These are phyloP conservation scores for Astrothelium macrocarpum DNA, from an alignment of 495 filamentous ascomycete species.

Conservation along the genomic window DNA sequence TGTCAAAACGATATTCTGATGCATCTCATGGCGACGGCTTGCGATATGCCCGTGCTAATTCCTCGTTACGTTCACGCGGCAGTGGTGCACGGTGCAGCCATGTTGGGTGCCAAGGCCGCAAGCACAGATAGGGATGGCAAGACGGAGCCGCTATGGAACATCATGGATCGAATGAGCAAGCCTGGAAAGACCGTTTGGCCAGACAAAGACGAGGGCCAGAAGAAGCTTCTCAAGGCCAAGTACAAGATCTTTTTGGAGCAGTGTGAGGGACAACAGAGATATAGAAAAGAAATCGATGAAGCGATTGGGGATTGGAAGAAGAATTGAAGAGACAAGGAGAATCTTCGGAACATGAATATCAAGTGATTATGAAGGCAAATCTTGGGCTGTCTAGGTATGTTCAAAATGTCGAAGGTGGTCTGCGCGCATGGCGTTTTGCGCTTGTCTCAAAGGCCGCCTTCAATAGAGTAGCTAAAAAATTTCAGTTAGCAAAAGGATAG, in stretches of 20 bases:
- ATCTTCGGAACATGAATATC: not conserved
- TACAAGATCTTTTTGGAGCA: conserved; percentile 54
- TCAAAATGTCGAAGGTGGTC: not conserved
- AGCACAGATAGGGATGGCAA: conserved; percentile 53
- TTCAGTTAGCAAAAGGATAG: not conserved
- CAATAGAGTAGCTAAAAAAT: not conserved
- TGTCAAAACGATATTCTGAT: conserved; percentile 93
- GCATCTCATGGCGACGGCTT: conserved; percentile 79
- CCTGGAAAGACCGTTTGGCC: conserved; percentile 75
- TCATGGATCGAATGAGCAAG: conserved; percentile 97
- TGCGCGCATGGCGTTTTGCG: not conserved
- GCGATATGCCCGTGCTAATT: conserved; percentile 82
- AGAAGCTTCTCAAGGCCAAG: conserved; percentile 71
- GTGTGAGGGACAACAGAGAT: conserved; percentile 32
- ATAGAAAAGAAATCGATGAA: conserved; percentile 32
- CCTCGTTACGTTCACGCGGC: conserved; percentile 88
- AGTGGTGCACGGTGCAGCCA: conserved; percentile 93
- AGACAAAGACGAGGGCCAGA: conserved; percentile 56
- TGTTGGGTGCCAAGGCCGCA: conserved; percentile 93
- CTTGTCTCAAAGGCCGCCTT: not conserved
- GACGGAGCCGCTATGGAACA: conserved; percentile 81
- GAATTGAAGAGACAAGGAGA: not conserved
- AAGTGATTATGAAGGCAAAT: no score
- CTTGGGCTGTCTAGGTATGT: no score
- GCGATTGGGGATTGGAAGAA: conserved; percentile 43